Evolutionary conservation across 192 early-diverging fungal species (phyloP).

Genomic region (Thoreauomyces humboldtii): DNA sequence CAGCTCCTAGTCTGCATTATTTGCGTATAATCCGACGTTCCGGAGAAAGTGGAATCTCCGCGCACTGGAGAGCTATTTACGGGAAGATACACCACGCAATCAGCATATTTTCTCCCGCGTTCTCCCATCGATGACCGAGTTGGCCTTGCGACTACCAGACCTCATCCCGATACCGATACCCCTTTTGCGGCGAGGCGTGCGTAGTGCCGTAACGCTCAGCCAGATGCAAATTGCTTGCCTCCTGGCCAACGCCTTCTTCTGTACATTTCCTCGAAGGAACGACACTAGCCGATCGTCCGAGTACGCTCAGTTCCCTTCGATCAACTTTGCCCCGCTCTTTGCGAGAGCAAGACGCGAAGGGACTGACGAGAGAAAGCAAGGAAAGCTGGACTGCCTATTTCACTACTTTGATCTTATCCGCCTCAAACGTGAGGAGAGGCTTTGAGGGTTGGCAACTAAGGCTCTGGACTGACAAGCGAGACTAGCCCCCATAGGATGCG

Average conservation of each 20-base stretch:
- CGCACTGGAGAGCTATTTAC: slow-evolving; percentile 22
- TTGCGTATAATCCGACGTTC: slow-evolving; percentile 19
- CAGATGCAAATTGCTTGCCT: slow-evolving; percentile 42
- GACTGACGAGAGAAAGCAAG: slow-evolving; percentile 2
- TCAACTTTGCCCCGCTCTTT: slow-evolving; percentile 37
- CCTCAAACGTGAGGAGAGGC: too few relatives aligned
- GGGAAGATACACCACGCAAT: background rate
- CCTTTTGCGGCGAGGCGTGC: slow-evolving; percentile 22
- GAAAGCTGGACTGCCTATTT: slow-evolving; percentile 39
- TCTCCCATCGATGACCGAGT: slow-evolving; percentile 31
- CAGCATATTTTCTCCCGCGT: slow-evolving; percentile 1
- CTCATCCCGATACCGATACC: slow-evolving; percentile 35
- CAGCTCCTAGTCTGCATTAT: slow-evolving; percentile 11
- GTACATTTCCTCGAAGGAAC: slow-evolving; percentile 37
- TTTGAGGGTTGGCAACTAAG: too few relatives aligned
- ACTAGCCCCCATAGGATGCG: slow-evolving; percentile 22
- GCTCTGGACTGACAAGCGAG: too few relatives aligned
- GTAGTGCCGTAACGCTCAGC: slow-evolving; percentile 39
- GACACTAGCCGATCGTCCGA: slow-evolving; percentile 23
- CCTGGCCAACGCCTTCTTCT: slow-evolving; percentile 49
- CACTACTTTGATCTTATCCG: slow-evolving; percentile 39
- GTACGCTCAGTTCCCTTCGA: slow-evolving; percentile 30
- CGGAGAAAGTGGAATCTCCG: slow-evolving; percentile 23
- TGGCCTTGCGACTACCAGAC: slow-evolving; percentile 36
- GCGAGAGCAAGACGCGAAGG: too few relatives aligned